Evolutionary conservation across 441 rosid species (phyloP), one percentile per base, ranked within the genome.

Genomic region (Pelargonium myrrhifolium): DNA sequence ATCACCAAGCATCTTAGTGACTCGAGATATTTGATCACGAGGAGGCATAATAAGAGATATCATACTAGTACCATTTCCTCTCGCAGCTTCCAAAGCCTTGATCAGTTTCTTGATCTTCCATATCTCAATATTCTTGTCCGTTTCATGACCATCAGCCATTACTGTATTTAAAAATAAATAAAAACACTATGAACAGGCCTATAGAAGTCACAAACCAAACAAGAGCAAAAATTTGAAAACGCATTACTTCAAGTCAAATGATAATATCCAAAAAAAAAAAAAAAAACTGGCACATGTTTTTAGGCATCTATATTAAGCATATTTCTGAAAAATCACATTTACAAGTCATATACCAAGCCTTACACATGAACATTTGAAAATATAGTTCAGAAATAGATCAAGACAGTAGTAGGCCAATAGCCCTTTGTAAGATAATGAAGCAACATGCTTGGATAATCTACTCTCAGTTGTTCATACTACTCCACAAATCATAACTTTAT

Each of bases 71-170:
- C 70, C 79, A 60, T 62, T 56, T 20, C 75, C 79, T 35, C 61
- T 3, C 4, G 72, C 76, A n/a, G 58, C 31, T 31, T 67, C 76
- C 17, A 72, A 56, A n/a, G 51, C 63, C 49, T 69, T 51, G 58
- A 69, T 65, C 71, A 76, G 7, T 22, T 47, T 72, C 56, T 76
- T 72, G 61, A 76, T 68, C 60, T 72, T 72, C 76, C 74, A 65
- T 18, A 60, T 43, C 45, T 72, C 76, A 8, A 55, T 68, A 47
- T 64, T 62, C 71, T 53, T n/a, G 68, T 65, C 68, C 8, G 69
- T 51, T 18, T 67, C 62, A 0, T 37, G 56, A 18, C 7, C 21
- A 5, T 47, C 65, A 9, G 69, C 47, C 78, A 75, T 55, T 9
- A 24, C 15, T 47, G 35, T 31, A 31, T 31, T 31, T 0, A 31